A percentile compares a stretch with the other conserved stretches of the same genome.
Evolutionary conservation across 495 filamentous ascomycete species (phyloP).

Genomic region (Penicillium arizonense): DNA sequence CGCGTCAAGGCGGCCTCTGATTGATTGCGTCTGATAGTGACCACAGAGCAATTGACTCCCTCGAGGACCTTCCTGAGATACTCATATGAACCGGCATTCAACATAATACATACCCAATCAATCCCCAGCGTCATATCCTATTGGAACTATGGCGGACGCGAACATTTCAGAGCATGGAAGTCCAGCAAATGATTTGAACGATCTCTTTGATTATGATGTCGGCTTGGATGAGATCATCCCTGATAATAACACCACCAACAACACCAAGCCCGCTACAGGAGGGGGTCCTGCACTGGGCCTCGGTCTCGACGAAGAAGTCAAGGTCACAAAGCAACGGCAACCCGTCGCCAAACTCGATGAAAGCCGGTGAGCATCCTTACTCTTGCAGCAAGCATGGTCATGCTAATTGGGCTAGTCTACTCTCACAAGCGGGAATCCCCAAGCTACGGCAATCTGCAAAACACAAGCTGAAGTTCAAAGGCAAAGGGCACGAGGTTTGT

Average conservation of each 20-base stretch:
- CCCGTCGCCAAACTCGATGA: conserved; percentile 88
- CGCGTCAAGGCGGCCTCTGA: conserved; percentile 11
- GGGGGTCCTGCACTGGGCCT: conserved; percentile 42
- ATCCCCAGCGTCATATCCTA: neutral
- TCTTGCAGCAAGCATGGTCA: neutral
- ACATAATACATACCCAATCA: neutral
- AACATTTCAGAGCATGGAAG: conserved; percentile 9
- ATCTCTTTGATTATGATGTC: conserved; percentile 71
- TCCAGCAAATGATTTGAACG: conserved; percentile 45
- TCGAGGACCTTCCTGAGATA: too few species aligned
- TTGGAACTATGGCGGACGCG: neutral
- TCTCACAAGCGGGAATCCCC: conserved; percentile 79
- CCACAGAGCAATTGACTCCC: neutral
- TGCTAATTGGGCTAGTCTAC: conserved; percentile 50
- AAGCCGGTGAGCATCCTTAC: conserved; percentile 48
- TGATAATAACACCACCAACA: conserved; percentile 30
- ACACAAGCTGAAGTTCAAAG: conserved; percentile 74
- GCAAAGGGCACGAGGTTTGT: conserved; percentile 87
- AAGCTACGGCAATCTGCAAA: conserved; percentile 72
- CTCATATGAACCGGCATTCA: too few species aligned
- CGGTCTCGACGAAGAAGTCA: conserved; percentile 85
- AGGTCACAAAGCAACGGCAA: conserved; percentile 69
- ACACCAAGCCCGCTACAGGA: conserved; percentile 26
- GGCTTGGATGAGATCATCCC: conserved; percentile 52
- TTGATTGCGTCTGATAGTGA: neutral